Percentiles rank a stretch among this genome's conserved stretches.
Evolutionary conservation across 2,329 filamentous ascomycete genomes (phyloP).

Genomic region (Dendrostoma leiphaemia): DNA sequence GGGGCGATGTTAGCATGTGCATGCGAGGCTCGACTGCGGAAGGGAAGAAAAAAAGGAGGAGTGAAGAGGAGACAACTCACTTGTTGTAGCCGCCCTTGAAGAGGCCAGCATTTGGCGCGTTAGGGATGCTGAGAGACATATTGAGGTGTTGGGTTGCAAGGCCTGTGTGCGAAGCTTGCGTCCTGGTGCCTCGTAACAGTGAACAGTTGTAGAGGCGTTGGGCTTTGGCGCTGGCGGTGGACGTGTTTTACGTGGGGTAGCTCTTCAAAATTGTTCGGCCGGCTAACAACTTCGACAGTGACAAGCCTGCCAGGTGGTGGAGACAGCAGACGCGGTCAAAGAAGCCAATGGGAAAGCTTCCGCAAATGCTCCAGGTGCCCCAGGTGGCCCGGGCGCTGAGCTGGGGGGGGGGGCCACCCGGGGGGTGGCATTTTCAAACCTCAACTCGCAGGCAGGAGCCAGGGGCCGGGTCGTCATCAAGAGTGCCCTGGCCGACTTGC

Average conservation of each 20-base stretch:
- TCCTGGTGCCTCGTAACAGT: conserved; percentile 3
- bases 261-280: conserved; percentile 14
- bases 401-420: neutral
- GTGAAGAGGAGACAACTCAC: conserved; percentile 50
- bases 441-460: neutral
- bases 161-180: neutral
- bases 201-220: neutral
- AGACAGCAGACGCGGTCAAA: no score
- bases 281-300: neutral
- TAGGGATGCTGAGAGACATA: conserved; percentile 97
- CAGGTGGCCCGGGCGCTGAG: neutral
- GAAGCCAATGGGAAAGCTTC: no score
- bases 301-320: no score
- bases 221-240: neutral
- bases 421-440: neutral
- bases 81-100: conserved; percentile 98
- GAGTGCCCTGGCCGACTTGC: neutral
- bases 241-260: conserved; percentile 18
- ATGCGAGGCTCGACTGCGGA: conserved; percentile 16
- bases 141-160: conserved; percentile 21
- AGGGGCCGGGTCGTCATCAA: neutral
- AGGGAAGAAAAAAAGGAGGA: conserved; percentile 8
- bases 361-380: no score
- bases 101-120: conserved; percentile 85
- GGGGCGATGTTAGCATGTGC: conserved; percentile 3